Evolutionary conservation across 257 asterid genomes (phyloP), one percentile per base, ranked within the genome.

Genomic region (Coffea eugenioides): DNA sequence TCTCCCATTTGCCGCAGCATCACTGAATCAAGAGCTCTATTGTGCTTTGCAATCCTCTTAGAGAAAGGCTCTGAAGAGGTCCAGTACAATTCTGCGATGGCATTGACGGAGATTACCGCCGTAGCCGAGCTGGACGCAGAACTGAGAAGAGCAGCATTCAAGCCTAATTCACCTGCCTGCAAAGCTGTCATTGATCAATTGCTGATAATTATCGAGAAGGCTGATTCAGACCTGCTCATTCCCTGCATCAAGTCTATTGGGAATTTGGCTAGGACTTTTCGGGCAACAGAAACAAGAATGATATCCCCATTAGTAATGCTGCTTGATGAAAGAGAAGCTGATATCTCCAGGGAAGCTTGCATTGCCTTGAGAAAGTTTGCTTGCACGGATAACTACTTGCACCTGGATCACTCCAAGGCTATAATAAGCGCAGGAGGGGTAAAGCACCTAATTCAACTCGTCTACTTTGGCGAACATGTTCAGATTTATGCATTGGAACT

Each of bases 31-130:
- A 83, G 94, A 74, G 98, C 97, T 1, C 41, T 93, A 21, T 51
- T 93, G 46, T 95, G 97, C 72, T 91, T 93, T 34, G 94, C 97
- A 2, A 90, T 86, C 16, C 94, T 93, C 13, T 54, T 90, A 51
- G 95, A 95, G 80, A 93, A 90, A 71, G 98, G 98, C 21, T 75
- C 87, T 0, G 82, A 85, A 27, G 93, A 93, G 31, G 97, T 91
- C 62, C 92, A 83, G 85, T 86, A 71, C 85, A 85, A 90, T 62
- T 93, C 98, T 0, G 95, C 97, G 6, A 92, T 90, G 98, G 97
- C 97, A 3, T 81, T 95, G 78, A 88, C 80, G 91, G 91, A 85
- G 82, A 85, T 88, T 34, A 88, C 89, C 0, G 85, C 88, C 3
- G 88, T 83, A 20, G 91, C 88, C 16, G 89, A 85, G 48, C 76